Evolutionary conservation across 805 yeast genomes (phyloP).

Genomic region (Suhomyces prunicola): DNA sequence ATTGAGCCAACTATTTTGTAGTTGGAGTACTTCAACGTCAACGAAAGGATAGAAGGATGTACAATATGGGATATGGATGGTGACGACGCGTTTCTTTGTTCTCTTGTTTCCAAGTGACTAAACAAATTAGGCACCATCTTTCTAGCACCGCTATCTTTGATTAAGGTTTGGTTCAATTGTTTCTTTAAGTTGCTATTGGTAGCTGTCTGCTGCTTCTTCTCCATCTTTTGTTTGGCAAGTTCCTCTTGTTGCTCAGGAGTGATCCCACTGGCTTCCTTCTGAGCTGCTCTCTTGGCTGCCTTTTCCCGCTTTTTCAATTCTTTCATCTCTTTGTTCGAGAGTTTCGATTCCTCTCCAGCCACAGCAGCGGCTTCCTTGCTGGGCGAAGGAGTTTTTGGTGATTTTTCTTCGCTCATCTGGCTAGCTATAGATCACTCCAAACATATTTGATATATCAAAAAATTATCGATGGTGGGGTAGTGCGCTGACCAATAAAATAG

Average conservation of each 20-base stretch:
- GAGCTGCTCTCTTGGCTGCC: slow-evolving; percentile 89
- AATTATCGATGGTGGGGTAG: neutral
- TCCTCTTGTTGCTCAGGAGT: slow-evolving; percentile 43
- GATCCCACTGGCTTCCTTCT: slow-evolving; percentile 66
- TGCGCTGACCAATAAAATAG: neutral
- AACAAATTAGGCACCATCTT: slow-evolving; percentile 62
- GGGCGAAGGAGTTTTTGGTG: neutral
- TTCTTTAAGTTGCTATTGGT: slow-evolving; percentile 52
- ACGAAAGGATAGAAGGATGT: slow-evolving; percentile 79
- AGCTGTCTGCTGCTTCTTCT: slow-evolving; percentile 38
- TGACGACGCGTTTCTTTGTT: slow-evolving; percentile 60
- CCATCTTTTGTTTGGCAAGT: slow-evolving; percentile 41
- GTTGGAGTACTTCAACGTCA: slow-evolving; percentile 77
- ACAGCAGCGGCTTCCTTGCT: neutral
- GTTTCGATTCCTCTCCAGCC: slow-evolving; percentile 14
- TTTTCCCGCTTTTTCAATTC: slow-evolving; percentile 86
- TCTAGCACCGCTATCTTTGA: slow-evolving; percentile 33
- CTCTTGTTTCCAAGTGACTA: slow-evolving; percentile 77
- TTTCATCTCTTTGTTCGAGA: slow-evolving; percentile 78
- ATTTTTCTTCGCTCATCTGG: neutral
- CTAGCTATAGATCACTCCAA: neutral
- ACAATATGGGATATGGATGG: slow-evolving; percentile 63
- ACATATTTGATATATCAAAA: neutral
- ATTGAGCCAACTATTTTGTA: slow-evolving; percentile 89
- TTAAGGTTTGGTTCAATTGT: slow-evolving; percentile 50